A percentile compares a stretch with the other conserved stretches of the same genome.
Conservation (phyloP, 225 moss, liverwort and hornwort genomes). For the Physcomitrellopsis africana region DNA sequence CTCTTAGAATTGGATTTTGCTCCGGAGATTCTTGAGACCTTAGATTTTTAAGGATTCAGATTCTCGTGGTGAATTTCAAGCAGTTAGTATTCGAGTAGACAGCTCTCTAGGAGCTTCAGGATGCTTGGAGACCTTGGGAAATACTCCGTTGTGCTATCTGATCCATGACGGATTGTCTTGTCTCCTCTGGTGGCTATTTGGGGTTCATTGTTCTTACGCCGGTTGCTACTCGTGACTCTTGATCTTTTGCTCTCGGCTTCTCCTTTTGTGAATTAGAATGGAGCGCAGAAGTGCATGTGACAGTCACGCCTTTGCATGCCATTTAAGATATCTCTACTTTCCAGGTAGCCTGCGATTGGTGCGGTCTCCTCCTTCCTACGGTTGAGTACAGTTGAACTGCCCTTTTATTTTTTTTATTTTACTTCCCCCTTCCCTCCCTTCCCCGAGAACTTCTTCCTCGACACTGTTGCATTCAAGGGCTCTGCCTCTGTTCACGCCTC, state of each 20-base stretch:
- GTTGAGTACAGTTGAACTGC: slow-evolving; percentile 35
- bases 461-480: slow-evolving; percentile 13
- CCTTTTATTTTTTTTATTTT: neutral
- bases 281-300: slow-evolving; percentile 36
- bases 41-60: neutral
- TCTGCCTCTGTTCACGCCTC: neutral
- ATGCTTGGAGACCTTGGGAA: slow-evolving; percentile 12
- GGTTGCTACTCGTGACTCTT: slow-evolving; percentile 19
- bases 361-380: slow-evolving; percentile 39
- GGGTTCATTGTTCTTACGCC: slow-evolving; percentile 2
- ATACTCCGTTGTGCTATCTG: slow-evolving; percentile 15
- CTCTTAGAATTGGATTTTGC: neutral
- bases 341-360: slow-evolving; percentile 44
- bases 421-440: no score
- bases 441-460: slow-evolving; percentile 1
- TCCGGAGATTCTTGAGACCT: slow-evolving; percentile 7
- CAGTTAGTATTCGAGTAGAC: neutral
- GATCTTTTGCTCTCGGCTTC: slow-evolving; percentile 25
- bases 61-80: no score
- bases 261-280: slow-evolving; percentile 35
- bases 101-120: neutral
- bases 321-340: slow-evolving; percentile 33
- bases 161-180: slow-evolving; percentile 18
- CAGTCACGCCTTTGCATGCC: slow-evolving; percentile 32
- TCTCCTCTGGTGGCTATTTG: neutral